Evolutionary conservation across 257 asterid species (phyloP).

Genomic region (Solanum chmielewskii): DNA sequence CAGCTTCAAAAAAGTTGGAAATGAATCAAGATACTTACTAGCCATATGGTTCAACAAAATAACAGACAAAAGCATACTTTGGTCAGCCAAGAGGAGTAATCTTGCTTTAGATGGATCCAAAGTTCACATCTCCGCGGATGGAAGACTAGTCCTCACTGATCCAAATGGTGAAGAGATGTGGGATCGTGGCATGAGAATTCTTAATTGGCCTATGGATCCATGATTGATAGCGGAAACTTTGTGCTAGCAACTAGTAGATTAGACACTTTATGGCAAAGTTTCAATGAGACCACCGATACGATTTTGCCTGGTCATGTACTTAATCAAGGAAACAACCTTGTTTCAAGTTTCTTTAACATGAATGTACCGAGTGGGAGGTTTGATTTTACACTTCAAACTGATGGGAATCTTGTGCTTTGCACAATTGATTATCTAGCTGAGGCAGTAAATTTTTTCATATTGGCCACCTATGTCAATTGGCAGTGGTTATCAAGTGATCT

Average conservation of each 20-base stretch:
- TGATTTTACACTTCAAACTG: background rate
- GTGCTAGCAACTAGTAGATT: conserved; percentile 9
- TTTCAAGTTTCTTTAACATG: conserved; percentile 1
- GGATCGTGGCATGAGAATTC: background rate
- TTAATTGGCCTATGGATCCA: conserved; percentile 11
- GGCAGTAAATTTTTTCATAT: background rate
- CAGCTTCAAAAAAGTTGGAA: background rate
- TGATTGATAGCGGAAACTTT: conserved; percentile 47
- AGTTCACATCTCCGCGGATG: background rate
- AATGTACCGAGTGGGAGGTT: conserved; percentile 39
- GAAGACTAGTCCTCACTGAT: background rate
- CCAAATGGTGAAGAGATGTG: background rate
- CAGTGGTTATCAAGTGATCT: conserved; percentile 25
- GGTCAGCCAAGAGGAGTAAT: background rate
- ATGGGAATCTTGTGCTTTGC: conserved; percentile 27
- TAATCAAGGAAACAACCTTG: background rate
- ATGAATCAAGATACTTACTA: background rate
- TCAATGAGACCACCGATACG: conserved; percentile 20
- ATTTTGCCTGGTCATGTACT: conserved; percentile 17
- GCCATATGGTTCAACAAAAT: conserved; percentile 7
- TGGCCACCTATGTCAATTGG: conserved; percentile 15
- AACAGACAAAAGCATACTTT: background rate
- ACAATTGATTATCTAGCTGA: conserved; percentile 10
- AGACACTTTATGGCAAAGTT: conserved; percentile 35
- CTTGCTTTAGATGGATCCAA: background rate